These are phyloP conservation scores for Beauveria sp. DNA, from an alignment of 2,329 filamentous ascomycete species.

Conservation along the genomic window DNA sequence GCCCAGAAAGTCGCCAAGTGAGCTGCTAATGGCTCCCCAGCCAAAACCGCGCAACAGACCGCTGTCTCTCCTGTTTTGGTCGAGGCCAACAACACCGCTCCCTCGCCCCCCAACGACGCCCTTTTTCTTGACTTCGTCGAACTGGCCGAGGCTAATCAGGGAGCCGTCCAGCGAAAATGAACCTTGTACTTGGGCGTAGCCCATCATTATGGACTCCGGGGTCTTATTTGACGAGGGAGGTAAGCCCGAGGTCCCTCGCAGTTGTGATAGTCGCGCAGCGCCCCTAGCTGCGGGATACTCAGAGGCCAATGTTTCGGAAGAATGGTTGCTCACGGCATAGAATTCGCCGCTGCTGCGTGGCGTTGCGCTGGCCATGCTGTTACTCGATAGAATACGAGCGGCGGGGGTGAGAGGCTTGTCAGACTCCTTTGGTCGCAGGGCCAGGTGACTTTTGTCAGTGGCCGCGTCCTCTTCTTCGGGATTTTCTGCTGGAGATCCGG, in stretches of 20 bases:
- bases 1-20: slow-evolving; percentile 79
- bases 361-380: slow-evolving; percentile 65
- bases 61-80: slow-evolving; percentile 64
- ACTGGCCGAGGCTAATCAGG: slow-evolving; percentile 78
- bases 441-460: slow-evolving; percentile 28
- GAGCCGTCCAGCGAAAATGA: slow-evolving; percentile 90
- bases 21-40: slow-evolving; percentile 83
- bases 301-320: slow-evolving; percentile 84
- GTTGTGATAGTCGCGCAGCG: slow-evolving; percentile 34
- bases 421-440: slow-evolving; percentile 25
- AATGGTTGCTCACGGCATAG: slow-evolving; percentile 91
- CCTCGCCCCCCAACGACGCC: slow-evolving; percentile 82
- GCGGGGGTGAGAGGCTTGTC: slow-evolving; percentile 51
- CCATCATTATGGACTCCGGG: slow-evolving; percentile 91
- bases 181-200: slow-evolving; percentile 88
- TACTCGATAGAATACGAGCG: slow-evolving; percentile 66
- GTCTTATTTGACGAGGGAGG: slow-evolving; percentile 36
- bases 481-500: slow-evolving; percentile 33
- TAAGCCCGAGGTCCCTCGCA: slow-evolving; percentile 40
- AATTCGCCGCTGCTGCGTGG: slow-evolving; percentile 91
- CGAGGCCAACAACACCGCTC: slow-evolving; percentile 76
- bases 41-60: slow-evolving; percentile 78
- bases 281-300: slow-evolving; percentile 60
- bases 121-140: slow-evolving; percentile 94
- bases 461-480: slow-evolving; percentile 19